phyloP scores from a whole-genome alignment of 495 filamentous ascomycete genomes.

The Daldinia loculata region DNA sequence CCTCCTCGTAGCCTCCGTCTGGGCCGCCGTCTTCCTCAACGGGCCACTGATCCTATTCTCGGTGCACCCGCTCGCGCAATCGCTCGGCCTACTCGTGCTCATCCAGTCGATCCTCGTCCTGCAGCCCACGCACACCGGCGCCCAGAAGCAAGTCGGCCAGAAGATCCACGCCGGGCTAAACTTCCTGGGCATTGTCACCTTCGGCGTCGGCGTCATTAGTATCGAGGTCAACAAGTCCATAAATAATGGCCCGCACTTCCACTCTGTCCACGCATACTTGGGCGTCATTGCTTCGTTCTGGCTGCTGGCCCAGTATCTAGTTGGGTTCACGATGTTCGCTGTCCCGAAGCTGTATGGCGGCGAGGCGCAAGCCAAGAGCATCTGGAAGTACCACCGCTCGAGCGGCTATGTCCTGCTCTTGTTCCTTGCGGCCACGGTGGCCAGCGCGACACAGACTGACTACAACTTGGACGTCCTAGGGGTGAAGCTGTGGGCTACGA shows the following conservation, averaged over 20 bases:
- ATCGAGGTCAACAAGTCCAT: constrained; percentile 84
- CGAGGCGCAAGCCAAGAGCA: constrained; percentile 75
- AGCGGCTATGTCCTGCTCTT: constrained; percentile 78
- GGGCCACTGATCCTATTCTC: constrained; percentile 77
- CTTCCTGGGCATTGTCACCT: constrained; percentile 65
- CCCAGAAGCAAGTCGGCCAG: constrained; percentile 77
- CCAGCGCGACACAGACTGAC: constrained; percentile 76
- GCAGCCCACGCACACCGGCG: constrained; percentile 82
- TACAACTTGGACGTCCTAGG: constrained; percentile 68
- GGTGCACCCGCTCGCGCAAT: constrained; percentile 86
- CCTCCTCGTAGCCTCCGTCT: constrained; percentile 76
- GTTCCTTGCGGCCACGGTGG: constrained; percentile 75
- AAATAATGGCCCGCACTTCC: constrained; percentile 71
- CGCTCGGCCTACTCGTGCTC: constrained; percentile 73
- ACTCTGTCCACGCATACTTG: constrained; percentile 79
- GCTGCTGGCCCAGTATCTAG: constrained; percentile 73
- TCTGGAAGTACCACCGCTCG: constrained; percentile 89
- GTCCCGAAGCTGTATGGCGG: constrained; percentile 76
- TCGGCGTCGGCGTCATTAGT: constrained; percentile 72
- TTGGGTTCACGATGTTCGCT: constrained; percentile 83
- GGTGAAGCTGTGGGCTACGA: constrained; percentile 77
- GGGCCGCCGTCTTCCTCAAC: constrained; percentile 73
- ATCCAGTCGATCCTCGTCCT: constrained; percentile 84
- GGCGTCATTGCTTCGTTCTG: constrained; percentile 79
- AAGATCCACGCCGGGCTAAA: constrained; percentile 74